phyloP scores from a whole-genome alignment of 495 filamentous ascomycete genomes.

The Xanthoparmelia taractica region DNA sequence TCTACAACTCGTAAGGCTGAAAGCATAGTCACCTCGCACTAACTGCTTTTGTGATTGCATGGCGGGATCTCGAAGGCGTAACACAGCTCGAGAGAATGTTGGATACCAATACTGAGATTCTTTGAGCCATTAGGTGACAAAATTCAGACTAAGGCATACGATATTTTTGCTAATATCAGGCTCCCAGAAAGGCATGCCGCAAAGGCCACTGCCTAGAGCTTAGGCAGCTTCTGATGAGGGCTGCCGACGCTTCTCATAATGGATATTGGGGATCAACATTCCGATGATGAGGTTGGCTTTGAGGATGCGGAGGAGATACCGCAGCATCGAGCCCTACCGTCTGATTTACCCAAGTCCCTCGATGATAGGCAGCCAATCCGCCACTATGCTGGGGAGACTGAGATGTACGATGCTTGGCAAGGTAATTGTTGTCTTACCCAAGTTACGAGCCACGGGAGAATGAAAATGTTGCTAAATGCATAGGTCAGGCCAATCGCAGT shows the following conservation, averaged over 20 bases:
- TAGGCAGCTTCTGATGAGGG: conserved; percentile 4
- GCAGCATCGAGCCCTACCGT: conserved; percentile 54
- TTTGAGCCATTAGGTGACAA: not conserved
- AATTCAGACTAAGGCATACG: not conserved
- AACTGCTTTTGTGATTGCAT: not conserved
- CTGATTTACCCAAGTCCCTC: conserved; percentile 82
- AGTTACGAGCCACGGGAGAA: not conserved
- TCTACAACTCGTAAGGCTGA: not conserved
- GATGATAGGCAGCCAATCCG: conserved; percentile 73
- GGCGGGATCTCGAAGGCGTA: not conserved
- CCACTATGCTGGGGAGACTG: conserved; percentile 60
- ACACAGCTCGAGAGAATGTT: not conserved
- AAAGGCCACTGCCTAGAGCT: not conserved
- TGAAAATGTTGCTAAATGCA: not conserved
- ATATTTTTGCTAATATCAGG: not conserved
- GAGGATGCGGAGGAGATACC: conserved; percentile 23
- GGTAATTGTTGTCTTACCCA: conserved; percentile 45
- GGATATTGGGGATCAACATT: conserved; percentile 19
- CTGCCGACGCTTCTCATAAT: conserved; percentile 6
- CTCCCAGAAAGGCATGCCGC: not conserved
- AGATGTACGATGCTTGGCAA: conserved; percentile 99
- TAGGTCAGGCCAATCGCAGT: conserved; percentile 78
- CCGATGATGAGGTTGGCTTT: conserved; percentile 15
- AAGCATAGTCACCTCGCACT: not conserved
- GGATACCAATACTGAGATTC: not conserved